Base-by-base conservation (phyloP, 2,329 filamentous ascomycete genomes). In the Aspergillus sp. region DNA sequence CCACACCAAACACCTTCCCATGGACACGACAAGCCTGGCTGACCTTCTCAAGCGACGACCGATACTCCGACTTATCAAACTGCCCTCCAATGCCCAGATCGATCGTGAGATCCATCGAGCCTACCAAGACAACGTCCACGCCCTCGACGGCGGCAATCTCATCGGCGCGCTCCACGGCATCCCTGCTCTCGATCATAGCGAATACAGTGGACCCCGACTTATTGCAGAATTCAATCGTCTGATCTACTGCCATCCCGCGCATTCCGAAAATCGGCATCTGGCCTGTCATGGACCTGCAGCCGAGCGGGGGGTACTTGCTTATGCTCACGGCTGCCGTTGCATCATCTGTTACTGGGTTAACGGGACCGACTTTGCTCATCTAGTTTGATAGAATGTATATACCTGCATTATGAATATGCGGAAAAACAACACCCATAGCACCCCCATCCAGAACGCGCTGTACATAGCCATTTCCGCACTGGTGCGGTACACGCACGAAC, bases 401-500 rank as follows among this genome's bases (percentile, higher is more conserved):
- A 12, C 14, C 44, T 46, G 25, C 12, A 12, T 39, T 53, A 33
- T 52, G 46, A 45, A 70, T 66, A 60, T 72, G 70, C 0, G 70
- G 70, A n/a, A 72, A 61, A 31, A 68, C 62, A 23, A 72, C 60
- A 11, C 67, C 70, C 61, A 66, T 61, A 4, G 69, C 72, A 14
- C 72, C 70, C 4, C 60, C 65, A 56, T 74, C 72, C 11, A 75
- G 58, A 3, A 72, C 65, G n/a, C 66, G 51, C 45, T 71, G 68
- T 11, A 74, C 62, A 49, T 71, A 70, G 6, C 68, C 71, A 39
- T 65, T 55, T 1, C 73, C 72, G 33, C 71, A 72, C 49, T 73
- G 63, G 53, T 66, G 51, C 4, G 72, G 71, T 0, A 70, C 67
- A 6, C 72, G 64, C 3, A 74, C 71, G 39, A 73, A 66, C 2